phyloP scores from a whole-genome alignment of 1,139 yeast genomes.

The Scheffersomyces illinoinensis region DNA sequence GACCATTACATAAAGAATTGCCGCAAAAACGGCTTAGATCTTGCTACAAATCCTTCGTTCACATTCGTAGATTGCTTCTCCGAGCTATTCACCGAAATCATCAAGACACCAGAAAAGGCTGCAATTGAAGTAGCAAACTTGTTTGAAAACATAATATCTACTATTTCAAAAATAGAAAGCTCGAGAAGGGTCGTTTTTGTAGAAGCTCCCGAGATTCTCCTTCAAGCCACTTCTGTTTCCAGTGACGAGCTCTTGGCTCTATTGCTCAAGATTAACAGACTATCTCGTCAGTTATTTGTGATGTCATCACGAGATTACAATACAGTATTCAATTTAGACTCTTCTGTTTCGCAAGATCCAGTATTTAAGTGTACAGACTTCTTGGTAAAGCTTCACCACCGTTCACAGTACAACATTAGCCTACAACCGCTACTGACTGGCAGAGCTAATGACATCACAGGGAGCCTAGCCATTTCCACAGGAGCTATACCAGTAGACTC shows the following conservation, averaged over 20 bases:
- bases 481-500: conserved; percentile 45
- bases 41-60: conserved; percentile 27
- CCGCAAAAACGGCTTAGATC: conserved; percentile 47
- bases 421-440: conserved; percentile 75
- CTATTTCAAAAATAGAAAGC: conserved; percentile 6
- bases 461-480: conserved; percentile 57
- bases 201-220: conserved; percentile 52
- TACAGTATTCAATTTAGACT: conserved; percentile 34
- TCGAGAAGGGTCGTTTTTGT: conserved; percentile 33
- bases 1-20: conserved; percentile 38
- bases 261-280: conserved; percentile 36
- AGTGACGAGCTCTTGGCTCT: conserved; percentile 35
- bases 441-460: conserved; percentile 80
- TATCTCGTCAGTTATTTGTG: conserved; percentile 34
- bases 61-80: conserved; percentile 48
- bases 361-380: conserved; percentile 45
- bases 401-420: conserved; percentile 50
- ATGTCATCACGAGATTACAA: conserved; percentile 39
- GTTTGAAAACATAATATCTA: conserved; percentile 23
- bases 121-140: conserved; percentile 13
- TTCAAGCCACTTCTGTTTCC: conserved; percentile 40
- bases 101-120: conserved; percentile 24
- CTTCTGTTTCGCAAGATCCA: conserved; percentile 30
- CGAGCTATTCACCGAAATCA: conserved; percentile 34
- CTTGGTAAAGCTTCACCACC: conserved; percentile 48